phyloP scores from a whole-genome alignment of 1,139 yeast genomes.

The Lodderomyces oxycetoniae region DNA sequence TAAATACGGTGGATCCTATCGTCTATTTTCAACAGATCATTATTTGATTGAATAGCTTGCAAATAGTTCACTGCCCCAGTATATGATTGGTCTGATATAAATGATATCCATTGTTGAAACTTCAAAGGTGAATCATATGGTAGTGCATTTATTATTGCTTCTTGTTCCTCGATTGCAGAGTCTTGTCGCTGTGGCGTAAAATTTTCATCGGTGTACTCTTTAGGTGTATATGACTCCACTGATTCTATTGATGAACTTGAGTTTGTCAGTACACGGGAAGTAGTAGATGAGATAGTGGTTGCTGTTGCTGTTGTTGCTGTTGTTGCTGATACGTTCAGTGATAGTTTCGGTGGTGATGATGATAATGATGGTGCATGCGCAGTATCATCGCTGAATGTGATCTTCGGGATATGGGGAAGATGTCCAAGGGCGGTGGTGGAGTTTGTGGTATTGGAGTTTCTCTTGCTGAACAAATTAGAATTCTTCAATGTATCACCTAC shows the following conservation, averaged over 20 bases:
- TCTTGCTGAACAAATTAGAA: not conserved
- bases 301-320: not conserved
- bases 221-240: slow-evolving; percentile 13
- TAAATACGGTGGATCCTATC: slow-evolving; percentile 33
- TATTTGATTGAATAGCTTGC: slow-evolving; percentile 17
- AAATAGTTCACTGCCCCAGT: slow-evolving; percentile 25
- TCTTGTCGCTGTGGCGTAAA: slow-evolving; percentile 3
- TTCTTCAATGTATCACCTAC: slow-evolving; percentile 21
- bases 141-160: not conserved
- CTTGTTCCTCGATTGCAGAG: not conserved
- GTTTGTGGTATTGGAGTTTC: not conserved
- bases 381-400: slow-evolving; percentile 8
- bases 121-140: slow-evolving; percentile 7
- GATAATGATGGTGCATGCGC: not conserved
- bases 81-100: slow-evolving; percentile 29
- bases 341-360: not conserved
- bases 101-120: slow-evolving; percentile 22
- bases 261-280: not conserved
- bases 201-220: slow-evolving; percentile 9
- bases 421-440: too few relatives aligned
- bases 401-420: slow-evolving; percentile 6
- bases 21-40: slow-evolving; percentile 21
- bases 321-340: not conserved
- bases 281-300: not conserved
- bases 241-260: slow-evolving; percentile 13